phyloP scores from a whole-genome alignment of 2,329 filamentous ascomycete genomes.

The Verticillium tricorpus region DNA sequence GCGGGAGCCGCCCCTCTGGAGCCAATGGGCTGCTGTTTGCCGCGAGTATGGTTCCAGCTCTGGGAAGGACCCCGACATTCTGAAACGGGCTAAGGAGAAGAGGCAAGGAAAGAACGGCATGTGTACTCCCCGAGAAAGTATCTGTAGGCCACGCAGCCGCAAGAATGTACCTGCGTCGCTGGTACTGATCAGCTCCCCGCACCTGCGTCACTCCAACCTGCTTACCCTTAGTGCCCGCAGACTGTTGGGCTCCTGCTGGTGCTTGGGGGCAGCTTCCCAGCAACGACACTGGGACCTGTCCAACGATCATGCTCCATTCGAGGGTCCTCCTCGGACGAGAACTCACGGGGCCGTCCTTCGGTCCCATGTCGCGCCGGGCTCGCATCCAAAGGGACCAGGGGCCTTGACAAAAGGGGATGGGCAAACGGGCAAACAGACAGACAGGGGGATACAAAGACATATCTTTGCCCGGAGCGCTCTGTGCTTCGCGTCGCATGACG shows the following conservation, averaged over 20 bases:
- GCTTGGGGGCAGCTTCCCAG: neutral
- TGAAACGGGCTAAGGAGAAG: slow-evolving; percentile 1
- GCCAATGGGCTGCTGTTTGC: neutral
- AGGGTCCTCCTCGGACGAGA: neutral
- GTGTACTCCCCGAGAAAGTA: neutral
- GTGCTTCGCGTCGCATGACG: neutral
- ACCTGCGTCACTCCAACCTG: neutral
- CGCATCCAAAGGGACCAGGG: neutral
- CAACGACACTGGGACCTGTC: neutral
- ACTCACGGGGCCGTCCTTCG: neutral
- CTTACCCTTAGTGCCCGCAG: neutral
- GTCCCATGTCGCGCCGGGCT: neutral
- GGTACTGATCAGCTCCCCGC: neutral
- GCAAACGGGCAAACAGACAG: neutral
- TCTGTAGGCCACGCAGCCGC: too few species aligned
- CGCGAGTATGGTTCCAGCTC: neutral
- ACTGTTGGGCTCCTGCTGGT: neutral
- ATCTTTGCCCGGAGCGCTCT: neutral
- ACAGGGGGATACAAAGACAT: neutral
- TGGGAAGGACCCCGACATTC: slow-evolving; percentile 1
- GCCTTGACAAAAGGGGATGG: neutral
- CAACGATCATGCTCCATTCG: neutral
- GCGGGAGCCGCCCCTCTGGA: neutral
- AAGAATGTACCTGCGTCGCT: too few species aligned
- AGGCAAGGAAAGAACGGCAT: neutral